Evolutionary conservation across 176 grass and related monocot genomes (phyloP), one percentile per base, ranked within the genome.

Genomic region (Avena atlantica): DNA sequence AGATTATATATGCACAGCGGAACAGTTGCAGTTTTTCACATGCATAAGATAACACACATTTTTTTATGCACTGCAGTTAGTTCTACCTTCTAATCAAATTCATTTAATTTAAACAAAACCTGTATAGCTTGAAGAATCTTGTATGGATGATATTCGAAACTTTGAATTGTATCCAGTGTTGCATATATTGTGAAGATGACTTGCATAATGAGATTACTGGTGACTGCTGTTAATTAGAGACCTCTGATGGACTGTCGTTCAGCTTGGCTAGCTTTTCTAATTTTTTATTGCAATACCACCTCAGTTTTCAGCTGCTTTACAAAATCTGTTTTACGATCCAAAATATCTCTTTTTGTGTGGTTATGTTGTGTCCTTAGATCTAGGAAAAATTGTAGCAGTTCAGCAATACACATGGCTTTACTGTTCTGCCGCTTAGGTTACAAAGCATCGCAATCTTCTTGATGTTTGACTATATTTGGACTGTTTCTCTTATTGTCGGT

Each of bases 271-370:
- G 48, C 14, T 2, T 67, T 29, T 37, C 31, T 40, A n/a, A 70
- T 53, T 42, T 53, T 42, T 85, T 24, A 45, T 84, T 53, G 34
- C n/a, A 17, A 42, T 87, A 50, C 31, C 25, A 57, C 59, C 27
- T 15, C 8, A 81, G 9, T 56, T 76, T 67, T 71, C 52, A 12
- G 51, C 50, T 19, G 69, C 80, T 89, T 58, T 31, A 78, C 23
- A 9, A 23, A 20, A 76, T 83, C 20, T 51, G 12, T 21, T 69
- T 64, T 47, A 7, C 12, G 48, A 65, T 70, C 55, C 56, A 86
- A 82, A 71, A 71, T 75, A 74, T 57, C 8, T 57, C 1, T 4
- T 76, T 81, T 76, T 27, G 6, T 83, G 21, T 90, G 11, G 8
- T 14, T 79, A 10, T 1, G 17, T 9, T 74, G 64, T 73, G n/a